Percentiles rank a stretch among this genome's conserved stretches.
Evolutionary conservation across 2,329 filamentous ascomycete species (phyloP).

Genomic region (Knufia fluminis): DNA sequence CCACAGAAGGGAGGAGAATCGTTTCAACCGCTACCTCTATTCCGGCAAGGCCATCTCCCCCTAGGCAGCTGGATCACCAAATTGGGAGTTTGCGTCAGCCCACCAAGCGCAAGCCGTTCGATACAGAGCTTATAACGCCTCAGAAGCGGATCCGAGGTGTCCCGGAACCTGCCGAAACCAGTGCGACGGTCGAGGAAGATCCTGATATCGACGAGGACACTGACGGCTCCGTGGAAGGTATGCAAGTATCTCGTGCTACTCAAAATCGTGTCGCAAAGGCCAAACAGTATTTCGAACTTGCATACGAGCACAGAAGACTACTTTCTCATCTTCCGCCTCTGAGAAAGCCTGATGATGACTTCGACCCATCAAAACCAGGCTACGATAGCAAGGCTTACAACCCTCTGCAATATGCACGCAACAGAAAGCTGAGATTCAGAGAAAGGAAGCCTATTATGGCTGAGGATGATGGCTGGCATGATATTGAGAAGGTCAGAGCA

Average conservation of each 20-base stretch:
- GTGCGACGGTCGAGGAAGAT: background rate
- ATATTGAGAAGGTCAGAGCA: constrained; percentile 58
- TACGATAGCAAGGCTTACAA: constrained; percentile 59
- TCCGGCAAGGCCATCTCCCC: constrained; percentile 9
- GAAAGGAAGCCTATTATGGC: constrained; percentile 67
- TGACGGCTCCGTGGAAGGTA: constrained; percentile 27
- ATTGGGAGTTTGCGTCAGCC: constrained; percentile 1
- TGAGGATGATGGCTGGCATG: constrained; percentile 65
- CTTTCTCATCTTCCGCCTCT: constrained; percentile 72
- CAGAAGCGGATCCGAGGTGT: background rate
- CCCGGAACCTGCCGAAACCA: background rate
- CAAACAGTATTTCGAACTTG: constrained; percentile 74
- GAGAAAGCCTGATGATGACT: constrained; percentile 18
- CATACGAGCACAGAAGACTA: constrained; percentile 71
- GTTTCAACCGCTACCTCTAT: constrained; percentile 14
- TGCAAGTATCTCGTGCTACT: constrained; percentile 64
- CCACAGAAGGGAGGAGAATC: constrained; percentile 19
- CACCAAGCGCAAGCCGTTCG: background rate
- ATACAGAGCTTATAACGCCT: background rate
- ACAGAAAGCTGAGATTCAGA: constrained; percentile 72
- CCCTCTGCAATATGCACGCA: constrained; percentile 84
- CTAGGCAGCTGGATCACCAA: background rate
- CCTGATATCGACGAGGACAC: constrained; percentile 24
- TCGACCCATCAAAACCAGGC: constrained; percentile 20
- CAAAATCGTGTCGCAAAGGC: constrained; percentile 75